Conservation (phyloP, 352 stramenopile genomes). For the Globisporangium cylindrosporum region DNA sequence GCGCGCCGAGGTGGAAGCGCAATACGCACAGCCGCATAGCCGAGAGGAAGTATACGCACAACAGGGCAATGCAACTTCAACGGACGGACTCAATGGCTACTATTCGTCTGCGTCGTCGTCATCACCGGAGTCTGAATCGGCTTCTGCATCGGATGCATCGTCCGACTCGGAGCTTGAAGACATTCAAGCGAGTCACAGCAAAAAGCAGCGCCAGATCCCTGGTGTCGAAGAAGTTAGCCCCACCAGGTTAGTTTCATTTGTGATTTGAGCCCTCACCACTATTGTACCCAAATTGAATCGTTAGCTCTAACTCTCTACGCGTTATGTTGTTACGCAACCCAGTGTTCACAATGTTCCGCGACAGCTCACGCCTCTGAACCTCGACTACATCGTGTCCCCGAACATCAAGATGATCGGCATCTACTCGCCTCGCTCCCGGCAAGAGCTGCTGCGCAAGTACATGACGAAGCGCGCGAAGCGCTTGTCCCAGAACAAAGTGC, state of each 20-base stretch:
- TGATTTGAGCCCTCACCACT: not conserved
- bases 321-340: not conserved
- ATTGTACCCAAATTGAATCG: slow-evolving; percentile 9
- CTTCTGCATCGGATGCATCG: slow-evolving; percentile 24
- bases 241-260: slow-evolving; percentile 29
- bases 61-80: not conserved
- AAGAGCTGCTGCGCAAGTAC: slow-evolving; percentile 71
- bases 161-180: slow-evolving; percentile 34
- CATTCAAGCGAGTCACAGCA: slow-evolving; percentile 12
- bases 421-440: slow-evolving; percentile 62
- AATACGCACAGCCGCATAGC: slow-evolving; percentile 4
- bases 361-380: slow-evolving; percentile 38
- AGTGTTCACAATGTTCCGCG: slow-evolving; percentile 49
- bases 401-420: slow-evolving; percentile 57
- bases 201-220: slow-evolving; percentile 11
- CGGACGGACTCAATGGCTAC: slow-evolving; percentile 10
- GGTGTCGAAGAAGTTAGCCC: slow-evolving; percentile 52
- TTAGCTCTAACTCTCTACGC: slow-evolving; percentile 6
- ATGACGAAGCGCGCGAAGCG: slow-evolving; percentile 75
- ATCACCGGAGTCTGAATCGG: slow-evolving; percentile 8
- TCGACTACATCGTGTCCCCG: slow-evolving; percentile 29
- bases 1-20: slow-evolving; percentile 21
- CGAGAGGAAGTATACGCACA: not conserved
- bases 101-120: not conserved
- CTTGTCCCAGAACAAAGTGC: slow-evolving; percentile 71